A percentile compares a stretch with the other conserved stretches of the same genome.
Conservation (phyloP, 495 filamentous ascomycete genomes). For the Podospora conica region DNA sequence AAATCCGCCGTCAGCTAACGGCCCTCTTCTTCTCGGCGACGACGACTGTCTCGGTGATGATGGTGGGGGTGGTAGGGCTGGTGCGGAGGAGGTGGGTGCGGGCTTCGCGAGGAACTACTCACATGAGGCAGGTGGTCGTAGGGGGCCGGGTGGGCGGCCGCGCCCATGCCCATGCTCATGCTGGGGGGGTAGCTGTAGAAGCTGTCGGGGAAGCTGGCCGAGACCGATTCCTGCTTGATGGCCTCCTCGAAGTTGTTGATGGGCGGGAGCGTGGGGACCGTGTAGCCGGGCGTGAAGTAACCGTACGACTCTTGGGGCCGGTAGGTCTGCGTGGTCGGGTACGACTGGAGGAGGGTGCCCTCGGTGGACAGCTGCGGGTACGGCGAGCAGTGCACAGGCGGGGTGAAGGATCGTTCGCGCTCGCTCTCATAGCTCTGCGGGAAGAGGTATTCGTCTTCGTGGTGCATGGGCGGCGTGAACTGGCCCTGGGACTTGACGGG, state of each 20-base stretch:
- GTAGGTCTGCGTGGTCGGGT: conserved; percentile 58
- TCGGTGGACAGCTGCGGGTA: conserved; percentile 60
- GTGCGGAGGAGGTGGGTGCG: conserved; percentile 17
- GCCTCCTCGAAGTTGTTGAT: conserved; percentile 57
- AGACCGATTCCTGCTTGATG: conserved; percentile 52
- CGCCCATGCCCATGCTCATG: conserved; percentile 55
- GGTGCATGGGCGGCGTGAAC: conserved; percentile 55
- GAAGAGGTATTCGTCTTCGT: conserved; percentile 47
- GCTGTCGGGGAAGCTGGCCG: conserved; percentile 54
- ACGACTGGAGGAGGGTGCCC: conserved; percentile 57
- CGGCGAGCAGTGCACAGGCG: conserved; percentile 67
- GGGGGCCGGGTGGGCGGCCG: conserved; percentile 38
- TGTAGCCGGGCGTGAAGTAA: conserved; percentile 57
- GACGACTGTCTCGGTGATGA: conserved; percentile 29
- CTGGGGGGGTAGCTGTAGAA: conserved; percentile 64
- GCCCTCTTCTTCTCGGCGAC: conserved; percentile 25
- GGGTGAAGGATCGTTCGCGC: conserved; percentile 62
- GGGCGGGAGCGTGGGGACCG: conserved; percentile 55
- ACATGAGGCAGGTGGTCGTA: conserved; percentile 67
- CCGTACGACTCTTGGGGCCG: conserved; percentile 58
- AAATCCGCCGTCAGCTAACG: conserved; percentile 48
- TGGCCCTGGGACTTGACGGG: conserved; percentile 46
- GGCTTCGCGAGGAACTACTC: conserved; percentile 44
- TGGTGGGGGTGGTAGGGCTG: conserved; percentile 4
- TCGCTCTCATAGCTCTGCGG: conserved; percentile 36